A percentile compares a stretch with the other conserved stretches of the same genome.
Evolutionary conservation across 805 yeast species (phyloP).

Genomic region (Ogataea methanolica): DNA sequence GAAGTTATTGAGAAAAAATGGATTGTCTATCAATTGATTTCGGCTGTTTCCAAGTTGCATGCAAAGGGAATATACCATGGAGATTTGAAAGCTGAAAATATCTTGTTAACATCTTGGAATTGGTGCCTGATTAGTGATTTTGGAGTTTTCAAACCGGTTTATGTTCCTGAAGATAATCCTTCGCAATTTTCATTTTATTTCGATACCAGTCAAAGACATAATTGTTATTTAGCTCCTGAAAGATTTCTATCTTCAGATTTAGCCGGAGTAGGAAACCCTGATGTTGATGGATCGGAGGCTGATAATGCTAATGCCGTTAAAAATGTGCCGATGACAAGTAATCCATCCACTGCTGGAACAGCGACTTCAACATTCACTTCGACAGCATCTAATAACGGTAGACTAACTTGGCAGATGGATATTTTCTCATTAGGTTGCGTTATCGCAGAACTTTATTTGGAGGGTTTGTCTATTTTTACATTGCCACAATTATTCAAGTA

Average conservation of each 20-base stretch:
- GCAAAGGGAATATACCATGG: conserved; percentile 67
- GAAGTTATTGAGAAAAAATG: conserved; percentile 78
- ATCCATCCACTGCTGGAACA: not conserved
- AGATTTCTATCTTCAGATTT: conserved; percentile 49
- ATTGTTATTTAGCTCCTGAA: conserved; percentile 94
- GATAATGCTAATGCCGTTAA: not conserved
- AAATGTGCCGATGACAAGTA: not conserved
- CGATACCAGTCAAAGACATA: conserved; percentile 82
- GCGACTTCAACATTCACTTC: no score
- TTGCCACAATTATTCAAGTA: conserved; percentile 84
- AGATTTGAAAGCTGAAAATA: conserved; percentile 87
- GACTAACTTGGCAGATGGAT: conserved; percentile 66
- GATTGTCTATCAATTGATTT: conserved; percentile 74
- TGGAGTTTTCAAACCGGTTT: conserved; percentile 78
- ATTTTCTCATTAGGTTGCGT: conserved; percentile 81
- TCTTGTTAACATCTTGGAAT: conserved; percentile 82
- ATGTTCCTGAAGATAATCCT: conserved; percentile 89
- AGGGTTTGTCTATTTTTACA: conserved; percentile 83
- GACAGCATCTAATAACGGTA: conserved; percentile 9
- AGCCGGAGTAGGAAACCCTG: conserved; percentile 14
- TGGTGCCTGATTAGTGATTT: conserved; percentile 84
- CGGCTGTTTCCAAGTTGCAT: conserved; percentile 63
- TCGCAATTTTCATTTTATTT: conserved; percentile 87
- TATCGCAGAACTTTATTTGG: conserved; percentile 81
- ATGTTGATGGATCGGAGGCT: conserved; percentile 6